These are phyloP conservation scores for Kwoniella dejecticola DNA, from an alignment of 768 basidiomycete species.

Conservation along the genomic window DNA sequence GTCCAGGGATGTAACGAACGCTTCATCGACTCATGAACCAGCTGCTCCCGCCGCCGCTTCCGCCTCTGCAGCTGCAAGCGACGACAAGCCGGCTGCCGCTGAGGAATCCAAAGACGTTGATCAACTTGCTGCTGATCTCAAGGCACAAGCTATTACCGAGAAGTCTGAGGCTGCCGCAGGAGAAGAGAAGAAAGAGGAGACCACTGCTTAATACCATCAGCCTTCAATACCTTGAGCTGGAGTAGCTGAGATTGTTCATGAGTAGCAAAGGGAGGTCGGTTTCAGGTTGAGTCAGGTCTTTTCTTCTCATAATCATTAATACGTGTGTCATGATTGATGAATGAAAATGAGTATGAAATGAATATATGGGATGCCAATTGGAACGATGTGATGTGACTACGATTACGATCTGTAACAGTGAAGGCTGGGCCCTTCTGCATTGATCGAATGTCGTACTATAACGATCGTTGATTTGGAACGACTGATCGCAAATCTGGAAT, in stretches of 20 bases:
- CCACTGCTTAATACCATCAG: constrained; percentile 1
- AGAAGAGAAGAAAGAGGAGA: constrained; percentile 40
- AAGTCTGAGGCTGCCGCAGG: constrained; percentile 50
- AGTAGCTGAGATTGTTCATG: background rate
- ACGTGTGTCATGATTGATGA: background rate
- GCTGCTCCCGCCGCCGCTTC: constrained; percentile 15
- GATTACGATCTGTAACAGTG: no score
- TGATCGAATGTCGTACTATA: no score
- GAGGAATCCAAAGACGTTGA: constrained; percentile 30
- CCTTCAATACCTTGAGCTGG: no score
- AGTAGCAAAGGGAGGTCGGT: background rate
- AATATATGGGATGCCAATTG: background rate
- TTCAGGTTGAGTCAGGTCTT: background rate
- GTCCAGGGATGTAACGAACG: constrained; percentile 26
- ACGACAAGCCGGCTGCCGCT: constrained; percentile 32
- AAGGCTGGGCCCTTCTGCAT: no score
- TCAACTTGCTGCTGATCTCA: constrained; percentile 35
- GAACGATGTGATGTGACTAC: constrained; percentile 4
- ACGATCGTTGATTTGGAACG: no score
- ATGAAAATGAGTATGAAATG: background rate
- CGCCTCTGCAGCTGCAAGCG: background rate
- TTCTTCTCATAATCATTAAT: background rate
- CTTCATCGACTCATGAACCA: constrained; percentile 43
- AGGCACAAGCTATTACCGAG: constrained; percentile 28
- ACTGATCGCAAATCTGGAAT: no score